Conservation (phyloP, 768 basidiomycete genomes). For the Butyriboletus loyo region DNA sequence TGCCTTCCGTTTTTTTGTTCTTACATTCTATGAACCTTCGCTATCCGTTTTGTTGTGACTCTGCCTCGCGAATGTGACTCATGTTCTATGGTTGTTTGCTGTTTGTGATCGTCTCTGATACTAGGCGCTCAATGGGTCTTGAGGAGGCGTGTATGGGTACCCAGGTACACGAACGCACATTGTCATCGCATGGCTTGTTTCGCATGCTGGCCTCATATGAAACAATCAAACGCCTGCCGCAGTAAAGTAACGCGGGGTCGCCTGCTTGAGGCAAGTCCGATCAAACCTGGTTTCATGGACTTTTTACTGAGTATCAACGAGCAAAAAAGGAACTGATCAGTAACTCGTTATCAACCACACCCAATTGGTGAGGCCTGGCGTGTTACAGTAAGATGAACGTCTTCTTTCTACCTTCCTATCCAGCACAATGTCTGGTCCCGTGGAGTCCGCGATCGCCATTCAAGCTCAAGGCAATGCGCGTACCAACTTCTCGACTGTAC, state of each 20-base stretch:
- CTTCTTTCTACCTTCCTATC: slow-evolving; percentile 8
- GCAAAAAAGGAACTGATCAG: slow-evolving; percentile 7
- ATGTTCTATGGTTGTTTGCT: neutral
- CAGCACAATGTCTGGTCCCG: slow-evolving; percentile 16
- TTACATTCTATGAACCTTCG: slow-evolving; percentile 1
- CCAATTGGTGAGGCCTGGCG: slow-evolving; percentile 19
- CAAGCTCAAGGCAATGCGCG: slow-evolving; percentile 11
- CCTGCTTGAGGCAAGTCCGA: slow-evolving; percentile 9
- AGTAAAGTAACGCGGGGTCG: slow-evolving; percentile 12
- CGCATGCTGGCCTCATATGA: neutral
- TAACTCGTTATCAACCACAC: slow-evolving; percentile 14
- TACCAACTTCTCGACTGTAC: slow-evolving; percentile 7
- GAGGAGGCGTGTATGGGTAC: neutral
- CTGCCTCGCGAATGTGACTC: neutral
- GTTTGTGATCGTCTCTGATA: neutral
- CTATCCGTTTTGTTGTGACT: neutral
- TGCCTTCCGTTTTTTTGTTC: neutral
- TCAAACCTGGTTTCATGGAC: slow-evolving; percentile 4
- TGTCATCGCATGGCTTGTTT: slow-evolving; percentile 14
- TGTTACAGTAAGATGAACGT: slow-evolving; percentile 4
- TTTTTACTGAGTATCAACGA: neutral
- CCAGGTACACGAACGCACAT: slow-evolving; percentile 23
- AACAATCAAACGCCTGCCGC: slow-evolving; percentile 11
- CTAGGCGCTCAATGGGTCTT: neutral
- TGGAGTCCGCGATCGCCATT: slow-evolving; percentile 17